Percentiles rank a stretch among this genome's conserved stretches.
phyloP scores from a whole-genome alignment of 495 filamentous ascomycete species.

The Hyaloscypha finlandica region DNA sequence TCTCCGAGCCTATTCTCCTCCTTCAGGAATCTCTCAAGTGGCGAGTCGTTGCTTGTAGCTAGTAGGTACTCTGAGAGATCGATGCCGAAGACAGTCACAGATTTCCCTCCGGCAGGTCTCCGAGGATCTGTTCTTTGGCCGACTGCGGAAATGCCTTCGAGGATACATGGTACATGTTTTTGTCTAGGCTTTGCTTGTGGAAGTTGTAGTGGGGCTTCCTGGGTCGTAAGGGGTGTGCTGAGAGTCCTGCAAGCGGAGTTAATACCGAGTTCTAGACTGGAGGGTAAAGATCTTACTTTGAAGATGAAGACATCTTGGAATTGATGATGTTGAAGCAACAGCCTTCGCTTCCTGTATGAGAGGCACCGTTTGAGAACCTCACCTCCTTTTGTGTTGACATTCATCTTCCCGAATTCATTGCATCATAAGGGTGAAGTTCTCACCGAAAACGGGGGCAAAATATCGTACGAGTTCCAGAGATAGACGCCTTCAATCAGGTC shows the following conservation, averaged over 20 bases:
- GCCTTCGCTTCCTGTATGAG: too few species aligned
- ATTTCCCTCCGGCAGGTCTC: neutral
- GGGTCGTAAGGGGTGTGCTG: neutral
- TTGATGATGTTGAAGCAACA: neutral
- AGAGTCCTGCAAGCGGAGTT: neutral
- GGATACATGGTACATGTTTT: neutral
- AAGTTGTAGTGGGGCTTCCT: too few species aligned
- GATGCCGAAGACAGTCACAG: neutral
- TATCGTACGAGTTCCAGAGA: neutral
- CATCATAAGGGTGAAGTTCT: neutral
- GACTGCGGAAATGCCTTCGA: neutral
- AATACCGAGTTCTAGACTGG: neutral
- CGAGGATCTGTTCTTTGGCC: neutral
- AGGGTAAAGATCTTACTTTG: neutral
- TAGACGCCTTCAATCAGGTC: neutral
- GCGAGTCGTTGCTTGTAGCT: neutral
- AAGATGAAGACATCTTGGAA: neutral
- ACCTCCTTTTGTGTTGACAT: neutral
- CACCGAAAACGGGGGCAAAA: neutral
- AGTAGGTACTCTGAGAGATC: constrained; percentile 5
- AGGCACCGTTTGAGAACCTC: neutral
- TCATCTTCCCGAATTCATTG: neutral
- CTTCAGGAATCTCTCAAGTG: constrained; percentile 1
- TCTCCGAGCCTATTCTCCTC: neutral
- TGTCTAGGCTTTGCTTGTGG: neutral